Conservation (phyloP, 345 rosid species). For the Populus tremula region DNA sequence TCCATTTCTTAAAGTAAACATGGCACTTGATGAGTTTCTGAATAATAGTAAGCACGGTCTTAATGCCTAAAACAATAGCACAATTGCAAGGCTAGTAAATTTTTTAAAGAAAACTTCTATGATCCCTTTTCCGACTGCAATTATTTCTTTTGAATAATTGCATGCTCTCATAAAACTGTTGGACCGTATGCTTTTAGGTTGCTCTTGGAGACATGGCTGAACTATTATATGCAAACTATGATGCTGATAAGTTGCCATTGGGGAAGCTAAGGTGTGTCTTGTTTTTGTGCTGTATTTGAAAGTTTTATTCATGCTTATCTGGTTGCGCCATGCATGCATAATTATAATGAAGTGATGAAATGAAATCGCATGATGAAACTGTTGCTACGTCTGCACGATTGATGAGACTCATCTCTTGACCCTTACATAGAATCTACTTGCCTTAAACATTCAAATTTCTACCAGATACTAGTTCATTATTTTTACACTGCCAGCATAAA, state of each 20-base stretch:
- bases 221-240: slow-evolving; percentile 50
- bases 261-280: slow-evolving; percentile 77
- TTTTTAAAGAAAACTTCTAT: too few species aligned
- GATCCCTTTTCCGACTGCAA: not conserved
- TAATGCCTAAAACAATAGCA: too few species aligned
- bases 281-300: not conserved
- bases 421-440: not conserved
- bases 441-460: not conserved
- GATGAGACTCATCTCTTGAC: not conserved
- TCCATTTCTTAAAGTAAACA: too few species aligned
- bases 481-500: not conserved
- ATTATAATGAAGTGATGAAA: not conserved
- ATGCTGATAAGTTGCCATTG: slow-evolving; percentile 64
- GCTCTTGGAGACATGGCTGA: slow-evolving; percentile 90
- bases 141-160: not conserved
- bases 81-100: too few species aligned
- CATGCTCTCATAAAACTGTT: slow-evolving; percentile 8
- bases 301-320: not conserved
- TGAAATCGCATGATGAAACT: not conserved
- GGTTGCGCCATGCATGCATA: too few species aligned
- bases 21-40: too few species aligned
- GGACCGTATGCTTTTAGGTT: slow-evolving; percentile 43
- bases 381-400: not conserved
- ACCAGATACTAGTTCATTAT: not conserved
- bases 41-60: too few species aligned